phyloP scores from a whole-genome alignment of 1,284 basidiomycete species.

The Ceratobasidium sp. region DNA sequence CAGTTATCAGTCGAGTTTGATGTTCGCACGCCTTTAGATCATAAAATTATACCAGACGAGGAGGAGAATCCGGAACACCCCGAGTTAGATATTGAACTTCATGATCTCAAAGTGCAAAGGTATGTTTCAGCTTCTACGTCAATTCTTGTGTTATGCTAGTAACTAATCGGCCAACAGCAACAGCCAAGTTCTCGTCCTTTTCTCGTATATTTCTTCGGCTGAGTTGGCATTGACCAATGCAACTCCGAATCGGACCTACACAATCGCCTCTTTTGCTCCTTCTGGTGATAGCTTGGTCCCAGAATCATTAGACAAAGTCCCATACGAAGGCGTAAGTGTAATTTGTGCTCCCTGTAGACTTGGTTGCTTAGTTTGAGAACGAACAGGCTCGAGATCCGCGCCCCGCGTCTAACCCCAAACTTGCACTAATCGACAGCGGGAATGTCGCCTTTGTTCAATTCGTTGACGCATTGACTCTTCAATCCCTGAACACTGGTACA shows the following conservation, averaged over 20 bases:
- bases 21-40: conserved; percentile 12
- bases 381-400: conserved; percentile 54
- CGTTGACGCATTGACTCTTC: conserved; percentile 69
- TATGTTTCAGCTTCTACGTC: not conserved
- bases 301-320: conserved; percentile 65
- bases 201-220: conserved; percentile 67
- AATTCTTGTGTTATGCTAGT: not conserved
- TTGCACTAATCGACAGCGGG: conserved; percentile 68
- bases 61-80: conserved; percentile 35
- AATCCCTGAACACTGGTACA: conserved; percentile 38
- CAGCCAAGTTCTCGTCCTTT: conserved; percentile 66
- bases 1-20: conserved; percentile 28
- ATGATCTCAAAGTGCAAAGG: conserved; percentile 37
- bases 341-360: not conserved
- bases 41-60: conserved; percentile 14
- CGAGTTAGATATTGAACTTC: conserved; percentile 68
- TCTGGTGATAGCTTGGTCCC: conserved; percentile 60
- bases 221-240: conserved; percentile 55
- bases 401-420: conserved; percentile 69
- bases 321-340: conserved; percentile 75
- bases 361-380: conserved; percentile 45
- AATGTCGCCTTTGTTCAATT: conserved; percentile 72
- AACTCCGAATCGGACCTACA: conserved; percentile 68
- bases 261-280: conserved; percentile 60
- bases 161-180: conserved; percentile 53